Percentiles rank a stretch among this genome's conserved stretches.
These are phyloP conservation scores for Lophiotrema nucula DNA, from an alignment of 495 filamentous ascomycete genomes.

Conservation along the genomic window DNA sequence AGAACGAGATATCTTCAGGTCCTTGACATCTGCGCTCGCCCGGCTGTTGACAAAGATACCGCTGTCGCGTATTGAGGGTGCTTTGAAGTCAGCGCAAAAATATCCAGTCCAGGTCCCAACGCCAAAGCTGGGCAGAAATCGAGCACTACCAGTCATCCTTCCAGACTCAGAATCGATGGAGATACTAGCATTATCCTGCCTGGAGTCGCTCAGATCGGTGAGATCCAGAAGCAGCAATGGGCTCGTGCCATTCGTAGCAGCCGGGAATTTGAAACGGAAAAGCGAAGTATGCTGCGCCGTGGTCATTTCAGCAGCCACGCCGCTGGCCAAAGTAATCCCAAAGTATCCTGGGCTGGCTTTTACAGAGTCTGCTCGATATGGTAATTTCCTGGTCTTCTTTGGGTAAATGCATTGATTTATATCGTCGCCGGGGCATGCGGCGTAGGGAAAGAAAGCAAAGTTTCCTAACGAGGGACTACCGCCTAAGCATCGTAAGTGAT, in stretches of 20 bases:
- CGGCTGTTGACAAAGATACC: conserved; percentile 34
- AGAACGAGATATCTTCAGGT: conserved; percentile 25
- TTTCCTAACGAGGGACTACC: conserved; percentile 56
- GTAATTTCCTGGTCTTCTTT: conserved; percentile 50
- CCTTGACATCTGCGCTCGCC: conserved; percentile 24
- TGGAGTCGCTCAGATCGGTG: conserved; percentile 63
- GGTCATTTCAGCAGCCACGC: conserved; percentile 67
- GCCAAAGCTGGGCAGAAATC: conserved; percentile 36
- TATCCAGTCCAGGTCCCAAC: conserved; percentile 29
- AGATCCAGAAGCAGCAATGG: conserved; percentile 69
- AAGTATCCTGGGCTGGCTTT: conserved; percentile 68
- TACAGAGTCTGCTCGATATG: conserved; percentile 50
- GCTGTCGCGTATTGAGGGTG: conserved; percentile 31
- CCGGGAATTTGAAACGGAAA: conserved; percentile 67
- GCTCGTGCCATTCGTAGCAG: conserved; percentile 31
- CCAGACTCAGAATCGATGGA: conserved; percentile 25
- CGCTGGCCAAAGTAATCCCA: conserved; percentile 55
- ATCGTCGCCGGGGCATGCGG: conserved; percentile 61
- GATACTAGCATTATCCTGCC: conserved; percentile 43
- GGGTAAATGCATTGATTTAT: conserved; percentile 64
- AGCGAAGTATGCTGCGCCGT: conserved; percentile 61
- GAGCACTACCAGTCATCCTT: conserved; percentile 33
- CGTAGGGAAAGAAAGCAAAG: conserved; percentile 70
- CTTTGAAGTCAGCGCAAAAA: conserved; percentile 37
- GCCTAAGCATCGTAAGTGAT: conserved; percentile 4